Percentiles rank a stretch among this genome's conserved stretches.
Conservation (phyloP, 2,329 filamentous ascomycete species). For the Colletotrichum sansevieriae region DNA sequence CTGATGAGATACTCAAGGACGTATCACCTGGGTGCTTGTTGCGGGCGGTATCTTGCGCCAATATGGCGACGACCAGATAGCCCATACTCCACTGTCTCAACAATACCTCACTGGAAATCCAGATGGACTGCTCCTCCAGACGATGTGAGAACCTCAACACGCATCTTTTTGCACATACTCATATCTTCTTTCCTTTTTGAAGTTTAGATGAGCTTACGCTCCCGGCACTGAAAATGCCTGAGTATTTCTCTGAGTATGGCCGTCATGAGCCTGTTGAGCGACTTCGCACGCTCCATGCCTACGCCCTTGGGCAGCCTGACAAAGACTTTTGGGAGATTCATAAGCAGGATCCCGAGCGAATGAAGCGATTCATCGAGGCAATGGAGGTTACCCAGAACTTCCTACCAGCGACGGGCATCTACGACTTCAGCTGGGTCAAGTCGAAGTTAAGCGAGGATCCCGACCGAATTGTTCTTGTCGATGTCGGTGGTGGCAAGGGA, state of each 20-base stretch:
- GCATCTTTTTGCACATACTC: too few relatives aligned
- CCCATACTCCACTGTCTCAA: slow-evolving; percentile 45
- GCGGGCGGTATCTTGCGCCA: slow-evolving; percentile 43
- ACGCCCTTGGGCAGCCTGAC: slow-evolving; percentile 47
- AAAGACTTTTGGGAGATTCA: slow-evolving; percentile 51
- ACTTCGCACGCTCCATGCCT: slow-evolving; percentile 47
- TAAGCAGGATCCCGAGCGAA: slow-evolving; percentile 44
- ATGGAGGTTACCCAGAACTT: slow-evolving; percentile 46
- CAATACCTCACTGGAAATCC: slow-evolving; percentile 37
- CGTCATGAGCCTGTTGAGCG: slow-evolving; percentile 48
- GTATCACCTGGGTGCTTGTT: slow-evolving; percentile 43
- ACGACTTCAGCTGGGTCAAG: slow-evolving; percentile 50
- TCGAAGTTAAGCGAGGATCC: slow-evolving; percentile 4
- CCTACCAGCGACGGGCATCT: slow-evolving; percentile 46
- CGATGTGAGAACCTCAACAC: slow-evolving; percentile 26
- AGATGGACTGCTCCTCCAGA: slow-evolving; percentile 36
- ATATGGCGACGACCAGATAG: slow-evolving; percentile 42
- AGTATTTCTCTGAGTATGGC: slow-evolving; percentile 51
- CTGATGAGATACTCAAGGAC: slow-evolving; percentile 29
- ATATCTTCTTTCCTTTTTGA: too few relatives aligned
- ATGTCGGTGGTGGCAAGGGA: slow-evolving; percentile 52
- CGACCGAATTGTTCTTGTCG: slow-evolving; percentile 47
- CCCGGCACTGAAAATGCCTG: slow-evolving; percentile 45
- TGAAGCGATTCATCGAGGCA: slow-evolving; percentile 46
- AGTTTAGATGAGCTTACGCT: slow-evolving; percentile 48